Conservation (phyloP, 179 eudicot genomes). For the Spergularia azorica region DNA sequence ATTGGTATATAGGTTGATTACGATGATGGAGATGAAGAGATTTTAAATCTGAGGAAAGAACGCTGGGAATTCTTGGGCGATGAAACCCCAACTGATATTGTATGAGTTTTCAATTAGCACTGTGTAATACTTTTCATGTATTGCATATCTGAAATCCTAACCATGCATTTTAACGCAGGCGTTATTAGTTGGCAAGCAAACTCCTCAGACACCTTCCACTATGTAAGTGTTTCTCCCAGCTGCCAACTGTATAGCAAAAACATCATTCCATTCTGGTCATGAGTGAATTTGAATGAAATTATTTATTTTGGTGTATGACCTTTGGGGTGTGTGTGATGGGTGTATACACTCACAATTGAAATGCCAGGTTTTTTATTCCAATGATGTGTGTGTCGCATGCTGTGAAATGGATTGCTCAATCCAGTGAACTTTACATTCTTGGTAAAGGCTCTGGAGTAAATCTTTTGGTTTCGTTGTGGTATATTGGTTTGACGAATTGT, state of each 20-base stretch:
- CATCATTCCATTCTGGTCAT: no score
- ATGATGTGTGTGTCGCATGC: no score
- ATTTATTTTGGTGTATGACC: neutral
- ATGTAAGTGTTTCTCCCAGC: conserved; percentile 21
- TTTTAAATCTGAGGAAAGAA: conserved; percentile 41
- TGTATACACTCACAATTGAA: no score
- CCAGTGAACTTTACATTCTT: no score
- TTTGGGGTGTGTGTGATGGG: neutral
- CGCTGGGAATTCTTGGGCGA: conserved; percentile 42
- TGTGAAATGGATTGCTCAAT: no score
- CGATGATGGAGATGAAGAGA: conserved; percentile 50
- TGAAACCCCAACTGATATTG: conserved; percentile 21
- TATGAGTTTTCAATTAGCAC: conserved; percentile 13
- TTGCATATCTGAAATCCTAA: conserved; percentile 9
- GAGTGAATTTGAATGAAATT: no score
- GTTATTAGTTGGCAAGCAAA: conserved; percentile 2
- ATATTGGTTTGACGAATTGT: no score
- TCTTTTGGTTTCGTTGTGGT: neutral
- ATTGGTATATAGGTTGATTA: conserved; percentile 35
- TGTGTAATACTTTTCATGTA: neutral
- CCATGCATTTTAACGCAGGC: conserved; percentile 17
- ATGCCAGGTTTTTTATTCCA: no score
- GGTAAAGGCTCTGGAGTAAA: neutral
- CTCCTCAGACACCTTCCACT: conserved; percentile 9
- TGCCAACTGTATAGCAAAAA: no score